Evolutionary conservation across 306 rosid genomes (phyloP), one percentile per base, ranked within the genome.

Genomic region (Cicer chorassanicum): DNA sequence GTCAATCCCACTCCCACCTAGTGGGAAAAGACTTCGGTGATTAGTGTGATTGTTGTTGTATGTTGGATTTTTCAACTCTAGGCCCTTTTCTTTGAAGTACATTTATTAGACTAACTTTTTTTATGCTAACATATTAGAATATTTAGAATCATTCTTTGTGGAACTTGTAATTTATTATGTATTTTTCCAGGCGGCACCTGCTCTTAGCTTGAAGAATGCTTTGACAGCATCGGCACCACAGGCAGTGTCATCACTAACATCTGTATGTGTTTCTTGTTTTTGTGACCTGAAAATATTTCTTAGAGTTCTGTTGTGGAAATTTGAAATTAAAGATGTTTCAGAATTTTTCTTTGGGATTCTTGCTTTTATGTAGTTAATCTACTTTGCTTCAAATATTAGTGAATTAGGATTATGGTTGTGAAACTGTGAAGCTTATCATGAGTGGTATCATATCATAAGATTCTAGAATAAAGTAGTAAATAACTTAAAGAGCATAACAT

Each of bases 171-270:
- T 73, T 78, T 48, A 48, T 70, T 48, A 41, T 83, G 42, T 77
- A 43, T 57, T 57, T 53, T 76, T 76, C 80, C 82, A 94, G 98
- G 98, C 80, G 63, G 84, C 87, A 61, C 91, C 98, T 42, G 68
- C 70, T 81, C 80, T 89, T 82, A 84, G 82, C 83, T 61, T 90
- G 83, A 94, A 94, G 84, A 84, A 70, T 80, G 34, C 89, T 46
- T 60, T 81, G 87, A 78, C 85, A 72, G 77, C 83, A 66, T 55
- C 95, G 39, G 83, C 87, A 70, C 66, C 84, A 38, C 81, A 70
- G 59, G 70, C 83, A 45, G 84, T 64, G 0, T 79, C 92, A 76
- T 82, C 96, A 65, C 93, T 83, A 78, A 72, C 85, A 65, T 86
- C 96, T 82, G 95, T 91, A 88, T 61, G 97, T 73, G 48, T 81